A percentile compares a stretch with the other conserved stretches of the same genome.
Evolutionary conservation across 257 asterid genomes (phyloP).

Genomic region (Solanum microdontum): DNA sequence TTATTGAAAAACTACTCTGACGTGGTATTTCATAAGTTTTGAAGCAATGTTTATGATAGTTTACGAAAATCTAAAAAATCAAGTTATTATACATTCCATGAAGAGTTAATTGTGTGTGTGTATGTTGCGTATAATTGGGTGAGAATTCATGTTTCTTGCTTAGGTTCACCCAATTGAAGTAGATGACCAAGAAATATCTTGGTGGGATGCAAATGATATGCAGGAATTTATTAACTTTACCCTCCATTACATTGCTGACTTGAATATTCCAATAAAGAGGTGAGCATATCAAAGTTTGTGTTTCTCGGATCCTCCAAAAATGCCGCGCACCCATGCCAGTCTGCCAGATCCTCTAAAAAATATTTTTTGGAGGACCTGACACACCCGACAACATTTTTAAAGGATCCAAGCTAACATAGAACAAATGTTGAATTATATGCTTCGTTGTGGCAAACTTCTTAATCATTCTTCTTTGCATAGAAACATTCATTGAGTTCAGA

Average conservation of each 20-base stretch:
- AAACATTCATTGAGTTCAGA: conserved; percentile 89
- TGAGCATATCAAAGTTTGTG: conserved; percentile 13
- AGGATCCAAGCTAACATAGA: background rate
- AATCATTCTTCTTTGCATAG: conserved; percentile 31
- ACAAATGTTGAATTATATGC: background rate
- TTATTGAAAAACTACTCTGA: background rate
- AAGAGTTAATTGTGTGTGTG: background rate
- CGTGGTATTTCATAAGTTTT: background rate
- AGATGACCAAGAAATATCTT: background rate
- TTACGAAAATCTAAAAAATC: background rate
- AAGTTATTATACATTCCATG: background rate
- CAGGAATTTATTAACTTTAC: conserved; percentile 89
- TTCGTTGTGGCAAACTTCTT: conserved; percentile 3
- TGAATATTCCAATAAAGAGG: conserved; percentile 97
- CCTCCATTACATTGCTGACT: conserved; percentile 90
- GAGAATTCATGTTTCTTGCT: background rate
- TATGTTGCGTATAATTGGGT: background rate
- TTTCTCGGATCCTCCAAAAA: background rate
- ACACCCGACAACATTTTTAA: background rate
- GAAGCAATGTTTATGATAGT: background rate
- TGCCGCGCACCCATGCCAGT: background rate
- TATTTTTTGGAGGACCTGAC: no score
- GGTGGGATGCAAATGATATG: conserved; percentile 12
- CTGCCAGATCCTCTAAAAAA: background rate
- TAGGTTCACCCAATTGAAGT: background rate